Conservation (phyloP, 31 red algal genomes). For the Asparagopsis taxiformis region DNA sequence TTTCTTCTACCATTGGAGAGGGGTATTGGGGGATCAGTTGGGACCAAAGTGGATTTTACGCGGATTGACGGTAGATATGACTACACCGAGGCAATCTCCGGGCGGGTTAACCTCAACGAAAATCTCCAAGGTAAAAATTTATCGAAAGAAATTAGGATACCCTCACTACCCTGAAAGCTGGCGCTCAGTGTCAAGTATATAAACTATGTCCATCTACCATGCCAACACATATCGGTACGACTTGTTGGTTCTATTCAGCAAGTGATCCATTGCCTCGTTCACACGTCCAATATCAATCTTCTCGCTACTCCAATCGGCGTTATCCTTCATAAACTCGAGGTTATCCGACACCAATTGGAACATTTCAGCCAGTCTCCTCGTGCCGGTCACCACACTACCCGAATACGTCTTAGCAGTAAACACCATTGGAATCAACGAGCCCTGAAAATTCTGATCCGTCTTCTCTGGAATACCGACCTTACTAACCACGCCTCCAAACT, state of each 20-base stretch:
- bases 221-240: slow-evolving; percentile 60
- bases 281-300: slow-evolving; percentile 24
- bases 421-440: slow-evolving; percentile 26
- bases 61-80: no score
- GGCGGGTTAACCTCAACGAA: no score
- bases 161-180: no score
- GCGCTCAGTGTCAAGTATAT: no score
- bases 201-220: slow-evolving; percentile 40
- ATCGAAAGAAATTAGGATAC: no score
- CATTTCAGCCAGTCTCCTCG: slow-evolving; percentile 39
- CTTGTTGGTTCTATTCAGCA: slow-evolving; percentile 28
- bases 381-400: slow-evolving; percentile 38
- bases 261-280: slow-evolving; percentile 58
- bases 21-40: no score
- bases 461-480: slow-evolving; percentile 36
- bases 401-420: slow-evolving; percentile 24
- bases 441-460: slow-evolving; percentile 19
- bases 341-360: slow-evolving; percentile 41
- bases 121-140: no score
- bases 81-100: no score
- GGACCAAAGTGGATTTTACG: no score
- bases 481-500: slow-evolving; percentile 21
- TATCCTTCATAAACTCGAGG: slow-evolving; percentile 46
- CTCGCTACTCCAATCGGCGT: slow-evolving; percentile 33
- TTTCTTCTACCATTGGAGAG: no score